Conservation (phyloP, 768 basidiomycete genomes). For the Udeniomyces megalosporus region DNA sequence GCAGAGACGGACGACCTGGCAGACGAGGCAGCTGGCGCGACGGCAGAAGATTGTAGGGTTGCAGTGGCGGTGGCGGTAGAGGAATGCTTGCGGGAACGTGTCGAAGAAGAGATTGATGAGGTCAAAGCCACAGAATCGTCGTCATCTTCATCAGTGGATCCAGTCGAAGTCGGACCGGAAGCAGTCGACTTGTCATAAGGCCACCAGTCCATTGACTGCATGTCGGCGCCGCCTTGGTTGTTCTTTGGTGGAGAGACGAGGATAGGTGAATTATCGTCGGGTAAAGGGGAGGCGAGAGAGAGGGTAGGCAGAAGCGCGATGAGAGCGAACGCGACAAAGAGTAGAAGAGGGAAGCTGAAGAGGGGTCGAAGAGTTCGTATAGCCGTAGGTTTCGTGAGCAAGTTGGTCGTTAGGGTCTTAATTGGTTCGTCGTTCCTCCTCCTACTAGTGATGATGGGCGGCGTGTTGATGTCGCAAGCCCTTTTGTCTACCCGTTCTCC, state of each 20-base stretch:
- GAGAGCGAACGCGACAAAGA: background rate
- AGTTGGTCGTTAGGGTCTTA: no score
- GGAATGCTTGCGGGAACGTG: background rate
- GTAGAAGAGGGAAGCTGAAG: background rate
- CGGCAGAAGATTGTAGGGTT: background rate
- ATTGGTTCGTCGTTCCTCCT: no score
- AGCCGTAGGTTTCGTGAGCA: background rate
- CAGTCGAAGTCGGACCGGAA: background rate
- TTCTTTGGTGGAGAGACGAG: background rate
- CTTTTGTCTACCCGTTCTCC: background rate
- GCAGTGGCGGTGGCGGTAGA: background rate
- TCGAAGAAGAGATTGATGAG: background rate
- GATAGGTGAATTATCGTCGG: background rate
- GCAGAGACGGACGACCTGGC: background rate
- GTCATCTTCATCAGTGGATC: background rate
- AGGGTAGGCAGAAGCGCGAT: background rate
- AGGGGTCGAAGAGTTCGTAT: background rate
- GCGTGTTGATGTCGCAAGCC: background rate
- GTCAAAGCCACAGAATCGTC: background rate
- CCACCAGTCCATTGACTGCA: background rate
- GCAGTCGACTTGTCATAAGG: background rate
- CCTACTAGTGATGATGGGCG: background rate
- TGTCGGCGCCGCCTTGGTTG: background rate
- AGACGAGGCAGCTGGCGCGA: background rate
- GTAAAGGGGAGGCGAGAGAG: background rate